phyloP scores from a whole-genome alignment of 176 grass and related monocot genomes.

The Poa pratensis region DNA sequence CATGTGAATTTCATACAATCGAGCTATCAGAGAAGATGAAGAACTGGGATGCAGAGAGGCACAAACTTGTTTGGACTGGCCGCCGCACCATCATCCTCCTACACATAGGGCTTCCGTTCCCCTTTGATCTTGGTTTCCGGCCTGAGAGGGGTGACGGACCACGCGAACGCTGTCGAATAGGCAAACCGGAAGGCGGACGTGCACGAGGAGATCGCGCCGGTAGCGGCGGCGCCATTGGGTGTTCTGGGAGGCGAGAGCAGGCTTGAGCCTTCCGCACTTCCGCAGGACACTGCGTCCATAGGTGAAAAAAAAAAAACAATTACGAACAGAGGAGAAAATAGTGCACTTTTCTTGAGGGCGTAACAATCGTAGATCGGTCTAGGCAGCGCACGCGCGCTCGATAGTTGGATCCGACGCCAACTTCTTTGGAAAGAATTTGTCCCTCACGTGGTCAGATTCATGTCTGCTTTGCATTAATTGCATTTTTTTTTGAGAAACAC shows the following conservation, averaged over 20 bases:
- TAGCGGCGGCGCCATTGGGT: background rate
- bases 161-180: background rate
- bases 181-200: background rate
- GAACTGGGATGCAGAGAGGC: slow-evolving; percentile 20
- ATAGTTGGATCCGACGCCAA: no score
- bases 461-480: no score
- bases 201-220: background rate
- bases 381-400: no score
- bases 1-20: background rate
- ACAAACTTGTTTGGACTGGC: slow-evolving; percentile 6
- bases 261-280: background rate
- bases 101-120: background rate
- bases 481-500: no score
- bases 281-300: no score
- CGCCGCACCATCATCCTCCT: background rate
- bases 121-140: background rate
- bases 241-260: background rate
- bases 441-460: no score
- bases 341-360: no score
- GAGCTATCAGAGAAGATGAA: background rate
- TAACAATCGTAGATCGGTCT: no score
- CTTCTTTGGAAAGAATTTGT: no score
- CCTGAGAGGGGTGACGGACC: background rate
- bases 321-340: no score
- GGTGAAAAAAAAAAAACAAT: no score